Conservation (phyloP, 257 asterid species). For the Linaria vulgaris region DNA sequence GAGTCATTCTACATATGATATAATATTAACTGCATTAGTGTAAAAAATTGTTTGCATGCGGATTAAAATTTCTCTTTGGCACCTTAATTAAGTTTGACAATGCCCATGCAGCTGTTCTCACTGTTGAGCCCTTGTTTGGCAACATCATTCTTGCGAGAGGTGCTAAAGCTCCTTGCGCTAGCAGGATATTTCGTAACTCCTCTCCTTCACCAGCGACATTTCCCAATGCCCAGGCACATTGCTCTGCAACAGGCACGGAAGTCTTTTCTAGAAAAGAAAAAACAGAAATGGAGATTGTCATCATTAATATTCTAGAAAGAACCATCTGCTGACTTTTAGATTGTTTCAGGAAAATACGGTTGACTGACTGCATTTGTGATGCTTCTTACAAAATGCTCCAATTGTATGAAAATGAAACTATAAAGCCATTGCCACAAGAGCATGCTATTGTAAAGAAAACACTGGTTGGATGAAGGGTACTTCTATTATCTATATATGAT, state of each 20-base stretch:
- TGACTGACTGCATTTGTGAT: not conserved
- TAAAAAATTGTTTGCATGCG: slow-evolving; percentile 5
- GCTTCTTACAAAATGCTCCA: not conserved
- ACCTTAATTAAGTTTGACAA: slow-evolving; percentile 96
- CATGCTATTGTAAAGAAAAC: not conserved
- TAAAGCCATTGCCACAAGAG: not conserved
- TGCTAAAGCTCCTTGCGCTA: slow-evolving; percentile 88
- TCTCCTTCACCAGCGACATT: slow-evolving; percentile 98
- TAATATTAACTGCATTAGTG: slow-evolving; percentile 2
- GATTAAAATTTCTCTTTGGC: slow-evolving; percentile 17
- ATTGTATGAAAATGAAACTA: no score
- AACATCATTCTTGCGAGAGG: slow-evolving; percentile 93
- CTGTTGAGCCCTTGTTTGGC: slow-evolving; percentile 89
- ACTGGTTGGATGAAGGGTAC: not conserved
- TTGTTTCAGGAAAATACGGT: not conserved
- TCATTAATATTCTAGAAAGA: slow-evolving; percentile 3
- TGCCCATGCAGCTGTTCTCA: slow-evolving; percentile 99
- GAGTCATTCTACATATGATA: no score
- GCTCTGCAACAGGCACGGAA: slow-evolving; percentile 86
- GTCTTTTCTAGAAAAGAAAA: slow-evolving; percentile 60
- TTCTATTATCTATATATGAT: not conserved
- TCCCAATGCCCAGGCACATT: slow-evolving; percentile 99
- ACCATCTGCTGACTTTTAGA: not conserved
- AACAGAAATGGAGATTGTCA: no score
- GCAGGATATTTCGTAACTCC: slow-evolving; percentile 69